phyloP scores from a whole-genome alignment of 495 filamentous ascomycete species.

The Neurospora sp. region DNA sequence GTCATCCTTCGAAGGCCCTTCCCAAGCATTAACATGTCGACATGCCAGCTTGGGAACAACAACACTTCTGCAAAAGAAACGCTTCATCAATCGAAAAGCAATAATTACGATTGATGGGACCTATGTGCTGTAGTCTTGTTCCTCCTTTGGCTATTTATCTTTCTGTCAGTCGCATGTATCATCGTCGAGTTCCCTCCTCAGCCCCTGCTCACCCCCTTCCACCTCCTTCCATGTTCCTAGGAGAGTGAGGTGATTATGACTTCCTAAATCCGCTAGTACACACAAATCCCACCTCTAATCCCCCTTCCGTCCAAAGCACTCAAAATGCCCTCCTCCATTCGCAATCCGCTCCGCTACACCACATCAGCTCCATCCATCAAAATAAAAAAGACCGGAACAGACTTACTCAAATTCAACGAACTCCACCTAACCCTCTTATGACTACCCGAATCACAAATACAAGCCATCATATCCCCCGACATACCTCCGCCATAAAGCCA shows the following conservation, averaged over 20 bases:
- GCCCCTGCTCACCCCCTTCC: no score
- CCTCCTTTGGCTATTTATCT: background rate
- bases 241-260: background rate
- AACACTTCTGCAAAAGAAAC: background rate
- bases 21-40: background rate
- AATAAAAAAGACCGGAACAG: accelerated
- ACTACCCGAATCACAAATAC: background rate
- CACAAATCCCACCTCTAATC: background rate
- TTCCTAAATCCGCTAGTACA: background rate
- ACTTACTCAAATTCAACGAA: background rate
- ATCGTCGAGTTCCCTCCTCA: background rate
- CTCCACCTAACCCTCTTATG: background rate
- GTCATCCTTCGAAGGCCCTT: no score
- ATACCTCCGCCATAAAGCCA: background rate
- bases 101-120: background rate
- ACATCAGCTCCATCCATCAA: background rate
- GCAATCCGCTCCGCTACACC: background rate
- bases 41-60: background rate
- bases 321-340: background rate
- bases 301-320: background rate
- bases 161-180: background rate
- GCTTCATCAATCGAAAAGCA: background rate
- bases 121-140: background rate
- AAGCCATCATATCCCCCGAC: background rate
- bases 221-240: background rate